Conservation (phyloP, 139 green algal species). For the Coelastrella sp. region DNA sequence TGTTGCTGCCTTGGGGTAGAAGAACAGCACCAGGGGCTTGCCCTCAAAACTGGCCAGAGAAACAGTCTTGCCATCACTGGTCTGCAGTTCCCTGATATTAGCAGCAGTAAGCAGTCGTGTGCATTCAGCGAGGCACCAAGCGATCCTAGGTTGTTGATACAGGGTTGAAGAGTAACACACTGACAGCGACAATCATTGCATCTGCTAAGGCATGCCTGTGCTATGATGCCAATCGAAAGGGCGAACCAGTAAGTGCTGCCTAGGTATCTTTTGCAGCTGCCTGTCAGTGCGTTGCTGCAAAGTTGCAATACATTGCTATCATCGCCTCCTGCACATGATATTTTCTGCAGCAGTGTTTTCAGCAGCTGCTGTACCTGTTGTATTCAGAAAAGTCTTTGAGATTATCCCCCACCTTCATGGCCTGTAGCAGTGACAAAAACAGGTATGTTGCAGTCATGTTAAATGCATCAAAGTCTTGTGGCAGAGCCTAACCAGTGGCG, state of each 20-base stretch:
- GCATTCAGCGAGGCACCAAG: background rate
- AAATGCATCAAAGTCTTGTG: too few relatives aligned
- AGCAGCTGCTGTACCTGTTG: constrained; percentile 41
- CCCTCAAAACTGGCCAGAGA: constrained; percentile 59
- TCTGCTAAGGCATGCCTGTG: too few relatives aligned
- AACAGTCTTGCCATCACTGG: constrained; percentile 53
- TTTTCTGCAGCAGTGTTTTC: background rate
- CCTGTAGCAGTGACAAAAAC: background rate
- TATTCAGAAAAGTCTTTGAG: constrained; percentile 64
- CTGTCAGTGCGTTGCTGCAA: background rate
- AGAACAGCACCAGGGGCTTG: constrained; percentile 67
- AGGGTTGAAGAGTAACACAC: background rate
- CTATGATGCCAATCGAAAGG: too few relatives aligned
- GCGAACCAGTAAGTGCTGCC: too few relatives aligned
- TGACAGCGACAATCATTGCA: too few relatives aligned
- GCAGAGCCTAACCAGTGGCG: too few relatives aligned
- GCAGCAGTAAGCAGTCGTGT: background rate
- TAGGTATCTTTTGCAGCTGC: too few relatives aligned
- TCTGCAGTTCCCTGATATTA: constrained; percentile 57
- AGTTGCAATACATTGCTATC: background rate
- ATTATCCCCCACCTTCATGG: constrained; percentile 63
- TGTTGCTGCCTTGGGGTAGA: constrained; percentile 78
- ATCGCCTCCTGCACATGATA: background rate
- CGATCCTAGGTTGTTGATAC: background rate
- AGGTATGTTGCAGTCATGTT: too few relatives aligned